These are phyloP conservation scores for Ampelocalamus luodianensis DNA, from an alignment of 176 grass and related monocot genomes.

Conservation along the genomic window DNA sequence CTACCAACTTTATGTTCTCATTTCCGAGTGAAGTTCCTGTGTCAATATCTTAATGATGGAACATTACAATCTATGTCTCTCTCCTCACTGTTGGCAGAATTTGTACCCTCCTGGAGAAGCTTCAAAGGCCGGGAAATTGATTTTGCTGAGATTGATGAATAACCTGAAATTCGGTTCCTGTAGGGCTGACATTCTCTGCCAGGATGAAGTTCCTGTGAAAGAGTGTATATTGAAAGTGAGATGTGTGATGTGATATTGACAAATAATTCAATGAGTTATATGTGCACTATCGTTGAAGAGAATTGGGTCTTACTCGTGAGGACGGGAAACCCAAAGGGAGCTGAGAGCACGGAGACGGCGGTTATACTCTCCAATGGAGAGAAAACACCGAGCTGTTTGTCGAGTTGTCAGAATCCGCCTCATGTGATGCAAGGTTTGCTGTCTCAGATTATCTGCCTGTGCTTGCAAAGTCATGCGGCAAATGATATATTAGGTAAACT, in stretches of 20 bases:
- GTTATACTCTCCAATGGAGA: slow-evolving; percentile 84
- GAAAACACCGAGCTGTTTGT: slow-evolving; percentile 74
- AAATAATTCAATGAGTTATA: background rate
- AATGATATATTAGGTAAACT: background rate
- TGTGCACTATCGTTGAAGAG: background rate
- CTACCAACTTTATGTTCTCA: slow-evolving; percentile 19
- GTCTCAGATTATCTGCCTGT: slow-evolving; percentile 89
- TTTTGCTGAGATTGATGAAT: slow-evolving; percentile 54
- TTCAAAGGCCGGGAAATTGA: slow-evolving; percentile 58
- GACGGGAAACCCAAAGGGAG: slow-evolving; percentile 79
- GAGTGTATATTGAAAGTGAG: background rate
- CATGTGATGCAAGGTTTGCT: slow-evolving; percentile 81
- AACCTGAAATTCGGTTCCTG: slow-evolving; percentile 49
- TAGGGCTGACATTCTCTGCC: slow-evolving; percentile 55
- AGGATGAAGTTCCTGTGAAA: slow-evolving; percentile 40
- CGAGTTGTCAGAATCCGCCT: slow-evolving; percentile 65
- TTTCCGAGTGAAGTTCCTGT: slow-evolving; percentile 39
- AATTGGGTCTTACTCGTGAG: slow-evolving; percentile 62
- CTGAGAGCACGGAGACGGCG: slow-evolving; percentile 87
- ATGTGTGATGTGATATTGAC: background rate
- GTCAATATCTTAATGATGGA: slow-evolving; percentile 38
- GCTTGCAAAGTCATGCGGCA: background rate
- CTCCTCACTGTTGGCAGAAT: slow-evolving; percentile 32
- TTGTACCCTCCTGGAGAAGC: slow-evolving; percentile 9
- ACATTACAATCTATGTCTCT: slow-evolving; percentile 36